Percentiles rank a stretch among this genome's conserved stretches.
Conservation (phyloP, 352 stramenopile genomes). For the Globisporangium cylindrosporum region DNA sequence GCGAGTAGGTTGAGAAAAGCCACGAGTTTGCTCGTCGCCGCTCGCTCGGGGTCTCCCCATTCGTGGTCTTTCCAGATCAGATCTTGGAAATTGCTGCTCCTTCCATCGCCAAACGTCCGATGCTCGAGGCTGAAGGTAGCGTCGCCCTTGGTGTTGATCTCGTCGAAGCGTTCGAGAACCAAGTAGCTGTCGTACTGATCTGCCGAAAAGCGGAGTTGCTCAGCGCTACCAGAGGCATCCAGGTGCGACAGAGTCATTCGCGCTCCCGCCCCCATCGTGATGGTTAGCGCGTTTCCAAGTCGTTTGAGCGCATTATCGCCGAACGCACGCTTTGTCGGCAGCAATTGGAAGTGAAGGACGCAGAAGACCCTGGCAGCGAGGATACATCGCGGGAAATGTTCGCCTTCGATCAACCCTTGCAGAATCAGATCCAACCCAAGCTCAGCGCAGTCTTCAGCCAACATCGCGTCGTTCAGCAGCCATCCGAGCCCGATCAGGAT, state of each 20-base stretch:
- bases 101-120: no score
- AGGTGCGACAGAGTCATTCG: slow-evolving; percentile 4
- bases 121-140: neutral
- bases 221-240: neutral
- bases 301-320: slow-evolving; percentile 5
- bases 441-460: slow-evolving; percentile 13
- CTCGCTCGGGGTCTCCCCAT: slow-evolving; percentile 8
- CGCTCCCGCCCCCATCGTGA: slow-evolving; percentile 4
- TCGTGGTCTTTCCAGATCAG: slow-evolving; percentile 13
- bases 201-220: slow-evolving; percentile 10
- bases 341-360: slow-evolving; percentile 16
- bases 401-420: slow-evolving; percentile 9
- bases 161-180: slow-evolving; percentile 8
- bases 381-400: neutral
- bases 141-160: neutral
- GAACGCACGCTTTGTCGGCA: neutral
- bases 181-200: slow-evolving; percentile 9
- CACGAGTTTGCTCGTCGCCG: neutral
- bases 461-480: slow-evolving; percentile 3
- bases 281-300: slow-evolving; percentile 15
- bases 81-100: neutral
- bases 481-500: slow-evolving; percentile 13
- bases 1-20: slow-evolving; percentile 18
- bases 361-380: slow-evolving; percentile 12
- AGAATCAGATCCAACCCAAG: slow-evolving; percentile 10